Evolutionary conservation across 768 basidiomycete species (phyloP), one percentile per base, ranked within the genome.

Genomic region (Cystofilobasidium macerans): DNA sequence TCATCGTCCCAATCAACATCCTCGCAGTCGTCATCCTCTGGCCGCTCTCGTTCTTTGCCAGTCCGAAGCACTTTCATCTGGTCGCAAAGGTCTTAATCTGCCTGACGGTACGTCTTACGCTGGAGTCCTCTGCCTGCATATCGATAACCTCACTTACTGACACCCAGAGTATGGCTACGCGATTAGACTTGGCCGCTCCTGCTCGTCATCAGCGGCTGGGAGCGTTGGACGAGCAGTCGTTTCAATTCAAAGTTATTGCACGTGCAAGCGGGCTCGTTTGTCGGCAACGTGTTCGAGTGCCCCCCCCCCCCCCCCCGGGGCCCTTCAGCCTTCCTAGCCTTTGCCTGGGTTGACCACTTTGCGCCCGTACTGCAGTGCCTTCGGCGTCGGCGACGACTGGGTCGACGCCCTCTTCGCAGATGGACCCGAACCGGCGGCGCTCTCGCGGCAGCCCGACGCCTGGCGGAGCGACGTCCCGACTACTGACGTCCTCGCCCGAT

Each of bases 21-120:
- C 18, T 73, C 20, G 92, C 92, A 1, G 85, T 91, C 74, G 64
- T 84, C 33, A 79, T 94, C 65, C 81, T 94, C 57, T 86, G 88
- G 73, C 89, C 91, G 16, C 80, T 85, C 30, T 86, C 85, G 69
- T 92, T 81, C 75, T 71, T 88, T 45, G 76, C 90, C 20, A 81
- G 85, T 3, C 88, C 90, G 2, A 82, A 88, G 42, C 80, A 83
- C 13, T 77, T 94, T n/a, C 92, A 95, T 72, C 81, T 85, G 1
- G 78, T 82, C 40, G 94, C 94, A 70, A 90, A 93, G 3, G 85
- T 90, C 73, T 79, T 90, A 59, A 90, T 95, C 75, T 86, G 84
- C 68, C 64, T 86, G 20, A 93, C 91, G 22, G 87, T 84, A 62
- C 59, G 81, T 75, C 3, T 48, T 24, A 57, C 59, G 13, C n/a